Percentiles rank a stretch among this genome's conserved stretches.
phyloP scores from a whole-genome alignment of 164 flowering plant genomes.

The Aristolochia contorta region DNA sequence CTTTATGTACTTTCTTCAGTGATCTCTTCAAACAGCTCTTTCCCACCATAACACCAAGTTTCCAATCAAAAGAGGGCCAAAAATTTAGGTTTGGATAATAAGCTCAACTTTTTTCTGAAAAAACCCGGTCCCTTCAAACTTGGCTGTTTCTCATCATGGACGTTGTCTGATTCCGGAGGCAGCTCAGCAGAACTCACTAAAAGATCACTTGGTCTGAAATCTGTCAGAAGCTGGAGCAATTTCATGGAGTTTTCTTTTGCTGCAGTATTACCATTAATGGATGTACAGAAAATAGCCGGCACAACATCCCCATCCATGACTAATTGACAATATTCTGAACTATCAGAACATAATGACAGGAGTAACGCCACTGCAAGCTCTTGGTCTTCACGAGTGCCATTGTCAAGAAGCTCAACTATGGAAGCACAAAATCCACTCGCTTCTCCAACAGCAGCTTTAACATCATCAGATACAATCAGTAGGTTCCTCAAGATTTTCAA shows the following conservation, averaged over 20 bases:
- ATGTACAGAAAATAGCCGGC: conserved; percentile 35
- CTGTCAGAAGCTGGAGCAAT: conserved; percentile 50
- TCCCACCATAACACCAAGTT: no score
- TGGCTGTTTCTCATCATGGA: conserved; percentile 13
- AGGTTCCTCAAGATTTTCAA: conserved; percentile 40
- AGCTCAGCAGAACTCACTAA: conserved; percentile 16
- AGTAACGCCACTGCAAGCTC: conserved; percentile 58
- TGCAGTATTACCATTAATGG: conserved; percentile 48
- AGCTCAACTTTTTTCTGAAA: conserved; percentile 17
- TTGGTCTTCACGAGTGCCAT: conserved; percentile 42
- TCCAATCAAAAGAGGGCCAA: conserved; percentile 7
- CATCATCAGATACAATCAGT: conserved; percentile 33
- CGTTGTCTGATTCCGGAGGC: conserved; percentile 4
- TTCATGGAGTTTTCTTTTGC: conserved; percentile 49
- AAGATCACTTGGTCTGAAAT: conserved; percentile 13
- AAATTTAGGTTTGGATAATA: conserved; percentile 14
- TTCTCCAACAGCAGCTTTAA: conserved; percentile 36
- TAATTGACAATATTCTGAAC: conserved; percentile 37
- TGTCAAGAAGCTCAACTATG: conserved; percentile 49
- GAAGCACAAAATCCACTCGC: conserved; percentile 55
- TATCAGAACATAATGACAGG: conserved; percentile 56
- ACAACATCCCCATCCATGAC: conserved; percentile 63
- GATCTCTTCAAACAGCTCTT: no score
- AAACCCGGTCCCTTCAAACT: conserved; percentile 18
- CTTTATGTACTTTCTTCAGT: no score